A percentile compares a stretch with the other conserved stretches of the same genome.
phyloP scores from a whole-genome alignment of 2,329 filamentous ascomycete species.

The Fusarium aywerte region DNA sequence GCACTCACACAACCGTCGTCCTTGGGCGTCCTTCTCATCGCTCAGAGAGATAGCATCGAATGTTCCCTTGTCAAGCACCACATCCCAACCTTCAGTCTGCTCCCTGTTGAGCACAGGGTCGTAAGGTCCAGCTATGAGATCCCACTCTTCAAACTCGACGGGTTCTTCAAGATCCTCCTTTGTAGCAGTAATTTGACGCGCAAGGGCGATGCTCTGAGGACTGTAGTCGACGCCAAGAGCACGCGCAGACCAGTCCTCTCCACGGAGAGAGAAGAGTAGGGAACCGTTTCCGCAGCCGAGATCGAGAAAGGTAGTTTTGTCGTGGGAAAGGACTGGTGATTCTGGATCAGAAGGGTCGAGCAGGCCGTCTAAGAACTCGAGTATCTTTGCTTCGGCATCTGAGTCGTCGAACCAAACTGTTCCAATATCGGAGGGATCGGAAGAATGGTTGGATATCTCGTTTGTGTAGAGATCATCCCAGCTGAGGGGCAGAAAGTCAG shows the following conservation, averaged over 20 bases:
- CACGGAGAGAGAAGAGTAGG: conserved; percentile 82
- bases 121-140: conserved; percentile 64
- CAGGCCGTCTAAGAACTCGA: conserved; percentile 69
- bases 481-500: conserved; percentile 56
- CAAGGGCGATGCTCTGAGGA: conserved; percentile 76
- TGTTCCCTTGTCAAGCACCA: conserved; percentile 97
- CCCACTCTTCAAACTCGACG: conserved; percentile 67
- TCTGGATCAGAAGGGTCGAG: conserved; percentile 43
- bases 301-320: conserved; percentile 75
- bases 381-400: conserved; percentile 82
- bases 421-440: conserved; percentile 81
- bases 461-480: conserved; percentile 80
- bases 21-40: conserved; percentile 62
- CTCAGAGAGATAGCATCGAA: conserved; percentile 94
- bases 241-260: conserved; percentile 69
- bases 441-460: conserved; percentile 76
- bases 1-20: conserved; percentile 74
- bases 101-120: conserved; percentile 48
- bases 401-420: conserved; percentile 98
- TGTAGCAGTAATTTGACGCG: conserved; percentile 67
- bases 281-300: conserved; percentile 95
- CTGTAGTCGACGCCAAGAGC: conserved; percentile 94
- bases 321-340: conserved; percentile 38
- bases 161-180: conserved; percentile 33
- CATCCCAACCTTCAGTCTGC: conserved; percentile 74